Evolutionary conservation across 352 stramenopile genomes (phyloP).

Genomic region (Albugo laibachii): DNA sequence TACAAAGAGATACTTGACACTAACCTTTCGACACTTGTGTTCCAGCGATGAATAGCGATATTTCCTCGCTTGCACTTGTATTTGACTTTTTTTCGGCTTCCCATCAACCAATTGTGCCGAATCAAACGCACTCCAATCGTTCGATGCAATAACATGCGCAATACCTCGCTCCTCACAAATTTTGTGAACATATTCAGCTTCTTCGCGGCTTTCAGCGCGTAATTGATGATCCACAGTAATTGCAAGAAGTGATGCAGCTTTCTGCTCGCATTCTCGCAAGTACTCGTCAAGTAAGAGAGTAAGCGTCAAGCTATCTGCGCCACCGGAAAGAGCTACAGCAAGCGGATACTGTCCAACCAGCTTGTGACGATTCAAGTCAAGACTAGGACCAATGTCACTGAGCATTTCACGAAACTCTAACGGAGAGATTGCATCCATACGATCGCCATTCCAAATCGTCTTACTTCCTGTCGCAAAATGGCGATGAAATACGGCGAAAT

Average conservation of each 20-base stretch:
- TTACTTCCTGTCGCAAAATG: too few species aligned
- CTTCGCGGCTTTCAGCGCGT: constrained; percentile 31
- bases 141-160: constrained; percentile 27
- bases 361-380: too few species aligned
- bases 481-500: too few species aligned
- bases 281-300: constrained; percentile 53
- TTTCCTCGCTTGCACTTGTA: constrained; percentile 44
- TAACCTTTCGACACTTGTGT: constrained; percentile 23
- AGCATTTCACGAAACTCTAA: too few species aligned
- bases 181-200: constrained; percentile 27
- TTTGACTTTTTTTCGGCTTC: constrained; percentile 40
- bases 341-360: constrained; percentile 17
- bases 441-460: too few species aligned
- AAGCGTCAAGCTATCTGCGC: constrained; percentile 64
- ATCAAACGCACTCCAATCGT: constrained; percentile 18
- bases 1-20: constrained; percentile 50
- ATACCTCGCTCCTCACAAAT: constrained; percentile 21
- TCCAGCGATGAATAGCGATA: constrained; percentile 48
- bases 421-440: too few species aligned
- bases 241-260: constrained; percentile 26
- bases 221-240: constrained; percentile 67
- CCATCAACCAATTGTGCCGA: neutral
- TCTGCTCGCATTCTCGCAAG: constrained; percentile 23
- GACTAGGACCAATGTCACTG: too few species aligned
- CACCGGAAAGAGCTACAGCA: constrained; percentile 52